Conservation (phyloP, 179 eudicot genomes). For the Silene vulgaris region DNA sequence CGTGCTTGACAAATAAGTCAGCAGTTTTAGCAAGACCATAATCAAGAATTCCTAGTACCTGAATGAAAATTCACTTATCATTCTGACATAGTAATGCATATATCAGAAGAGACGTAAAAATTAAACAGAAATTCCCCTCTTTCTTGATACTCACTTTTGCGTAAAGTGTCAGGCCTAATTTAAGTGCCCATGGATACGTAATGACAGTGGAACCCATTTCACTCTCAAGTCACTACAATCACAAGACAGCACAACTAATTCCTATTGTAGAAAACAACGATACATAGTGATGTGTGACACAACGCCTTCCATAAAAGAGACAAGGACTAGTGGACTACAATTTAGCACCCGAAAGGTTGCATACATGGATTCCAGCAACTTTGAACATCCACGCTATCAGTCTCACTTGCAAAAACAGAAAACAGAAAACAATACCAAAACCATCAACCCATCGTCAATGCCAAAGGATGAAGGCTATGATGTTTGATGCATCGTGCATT, state of each 20-base stretch:
- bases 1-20: constrained; percentile 69
- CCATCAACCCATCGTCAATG: neutral
- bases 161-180: neutral
- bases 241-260: neutral
- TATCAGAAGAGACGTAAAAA: neutral
- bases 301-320: neutral
- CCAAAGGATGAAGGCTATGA: neutral
- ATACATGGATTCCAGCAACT: neutral
- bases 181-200: neutral
- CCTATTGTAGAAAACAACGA: neutral
- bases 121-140: neutral
- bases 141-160: neutral
- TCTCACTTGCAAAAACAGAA: neutral
- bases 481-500: neutral
- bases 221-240: neutral
- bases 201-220: neutral
- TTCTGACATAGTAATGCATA: constrained; percentile 1
- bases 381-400: neutral
- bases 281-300: constrained; percentile 1
- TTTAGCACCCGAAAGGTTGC: neutral
- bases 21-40: constrained; percentile 87
- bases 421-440: neutral
- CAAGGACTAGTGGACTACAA: neutral
- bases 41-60: constrained; percentile 75
- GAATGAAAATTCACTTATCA: constrained; percentile 14